Conservation (phyloP, 164 flowering plant species). For the Kalanchoe fedtschenkoi region DNA sequence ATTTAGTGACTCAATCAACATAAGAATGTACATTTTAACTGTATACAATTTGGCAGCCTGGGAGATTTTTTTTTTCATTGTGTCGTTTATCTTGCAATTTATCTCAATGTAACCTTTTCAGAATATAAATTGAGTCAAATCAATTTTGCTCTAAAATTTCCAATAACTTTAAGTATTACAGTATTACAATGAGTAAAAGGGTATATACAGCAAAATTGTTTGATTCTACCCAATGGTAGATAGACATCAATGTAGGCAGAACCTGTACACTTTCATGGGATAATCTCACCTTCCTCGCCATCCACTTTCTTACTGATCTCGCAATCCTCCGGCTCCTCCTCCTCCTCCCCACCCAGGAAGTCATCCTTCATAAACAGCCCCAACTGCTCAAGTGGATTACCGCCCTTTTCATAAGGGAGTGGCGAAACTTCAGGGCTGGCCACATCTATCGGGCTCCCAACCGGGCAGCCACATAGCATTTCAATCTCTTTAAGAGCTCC, state of each 20-base stretch:
- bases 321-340: constrained; percentile 13
- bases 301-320: constrained; percentile 4
- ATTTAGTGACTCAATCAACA: background rate
- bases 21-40: no score
- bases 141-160: no score
- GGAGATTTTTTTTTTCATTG: no score
- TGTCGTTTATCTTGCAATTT: no score
- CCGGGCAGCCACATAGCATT: constrained; percentile 17
- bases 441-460: background rate
- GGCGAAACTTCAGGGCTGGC: background rate
- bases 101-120: no score
- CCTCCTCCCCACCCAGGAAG: constrained; percentile 21
- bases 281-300: constrained; percentile 48
- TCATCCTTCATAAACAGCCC: constrained; percentile 30
- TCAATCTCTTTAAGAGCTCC: constrained; percentile 42
- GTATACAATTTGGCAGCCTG: no score
- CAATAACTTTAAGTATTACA: no score
- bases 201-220: background rate
- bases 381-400: constrained; percentile 21
- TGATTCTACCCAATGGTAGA: background rate
- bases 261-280: constrained; percentile 6
- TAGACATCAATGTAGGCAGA: no score
- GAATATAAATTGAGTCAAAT: no score
- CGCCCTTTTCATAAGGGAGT: background rate
- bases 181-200: background rate